These are phyloP conservation scores for Lanmaoa pseudosensibilis DNA, from an alignment of 768 basidiomycete genomes.

Conservation along the genomic window DNA sequence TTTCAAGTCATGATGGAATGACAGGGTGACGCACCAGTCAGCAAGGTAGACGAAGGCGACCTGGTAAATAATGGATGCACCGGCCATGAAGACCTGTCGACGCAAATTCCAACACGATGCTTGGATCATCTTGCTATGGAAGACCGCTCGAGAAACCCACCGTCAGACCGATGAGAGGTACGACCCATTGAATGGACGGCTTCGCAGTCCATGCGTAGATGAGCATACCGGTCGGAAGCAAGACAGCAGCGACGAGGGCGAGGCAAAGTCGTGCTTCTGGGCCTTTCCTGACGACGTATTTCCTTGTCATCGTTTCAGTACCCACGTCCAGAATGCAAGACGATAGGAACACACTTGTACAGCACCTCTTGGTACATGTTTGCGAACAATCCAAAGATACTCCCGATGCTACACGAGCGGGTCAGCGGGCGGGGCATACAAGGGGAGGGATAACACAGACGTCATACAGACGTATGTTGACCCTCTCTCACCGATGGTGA, in stretches of 20 bases:
- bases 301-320: constrained; percentile 17
- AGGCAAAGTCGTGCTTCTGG: constrained; percentile 63
- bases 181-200: constrained; percentile 59
- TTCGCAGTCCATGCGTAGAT: constrained; percentile 72
- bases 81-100: constrained; percentile 49
- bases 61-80: constrained; percentile 55
- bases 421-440: neutral
- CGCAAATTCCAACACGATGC: constrained; percentile 2
- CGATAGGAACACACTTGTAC: constrained; percentile 42
- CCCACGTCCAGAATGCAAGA: neutral
- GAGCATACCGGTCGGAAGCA: constrained; percentile 63
- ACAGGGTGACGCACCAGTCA: constrained; percentile 48
- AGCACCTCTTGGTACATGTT: constrained; percentile 50
- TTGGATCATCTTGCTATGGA: neutral
- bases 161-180: constrained; percentile 29
- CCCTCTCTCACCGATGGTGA: constrained; percentile 59
- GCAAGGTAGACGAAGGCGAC: constrained; percentile 61
- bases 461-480: constrained; percentile 57
- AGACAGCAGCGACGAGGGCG: constrained; percentile 53
- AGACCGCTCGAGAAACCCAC: constrained; percentile 7
- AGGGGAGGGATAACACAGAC: constrained; percentile 35
- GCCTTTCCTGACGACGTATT: constrained; percentile 34
- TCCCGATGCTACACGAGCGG: constrained; percentile 47
- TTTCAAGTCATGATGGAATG: neutral
- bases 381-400: constrained; percentile 46